Base-by-base conservation (phyloP, 1,284 basidiomycete species). In the Cryptococcus neoformans region DNA sequence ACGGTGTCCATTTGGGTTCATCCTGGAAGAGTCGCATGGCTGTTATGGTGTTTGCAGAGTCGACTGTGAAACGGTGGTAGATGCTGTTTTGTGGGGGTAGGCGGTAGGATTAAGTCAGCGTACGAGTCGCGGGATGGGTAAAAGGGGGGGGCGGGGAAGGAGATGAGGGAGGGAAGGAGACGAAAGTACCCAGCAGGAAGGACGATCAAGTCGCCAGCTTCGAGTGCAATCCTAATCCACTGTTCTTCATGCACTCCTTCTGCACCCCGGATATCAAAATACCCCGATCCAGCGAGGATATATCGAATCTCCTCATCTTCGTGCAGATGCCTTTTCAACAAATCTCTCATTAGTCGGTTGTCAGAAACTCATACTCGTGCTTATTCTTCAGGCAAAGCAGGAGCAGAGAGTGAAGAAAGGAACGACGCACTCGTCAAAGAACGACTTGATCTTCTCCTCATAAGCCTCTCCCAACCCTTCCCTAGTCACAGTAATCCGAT, bases 221-320 rank as follows among this genome's bases (percentile, higher is more conserved):
- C 79, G 17, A 91, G 77, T 12, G 83, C 82, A 46, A 89, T 80
- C 55, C 90, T 83, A 66, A 92, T 85, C 89, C 90, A 92, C 35
- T 78, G 74, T 60, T 89, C 84, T 9, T 83, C 80, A 14, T 63
- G 57, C 34, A 54, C 44, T 21, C 53, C 62, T 2, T 52, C 52
- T 9, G 58, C 53, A n/a, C 88, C 87, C 59, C 89, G 82, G 37
- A 92, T 82, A 62, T 92, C 90, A 68, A 93, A 94, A 80, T 85
- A 95, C 0, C 90, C 90, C 47, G 84, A 85, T 6, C 91, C 92
- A 0, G 83, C 81, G 44, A 89, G 80, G 62, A 93, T 86, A 71
- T 89, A 95, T 14, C 91, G 82, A 65, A 92, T 92, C 77, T 93
- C 91, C 73, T 93, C 90, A 65, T 93, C 91, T 75, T 93, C 90